Base-by-base conservation (phyloP, 2,329 filamentous ascomycete genomes). In the Coniosporium tulheliwenetii region DNA sequence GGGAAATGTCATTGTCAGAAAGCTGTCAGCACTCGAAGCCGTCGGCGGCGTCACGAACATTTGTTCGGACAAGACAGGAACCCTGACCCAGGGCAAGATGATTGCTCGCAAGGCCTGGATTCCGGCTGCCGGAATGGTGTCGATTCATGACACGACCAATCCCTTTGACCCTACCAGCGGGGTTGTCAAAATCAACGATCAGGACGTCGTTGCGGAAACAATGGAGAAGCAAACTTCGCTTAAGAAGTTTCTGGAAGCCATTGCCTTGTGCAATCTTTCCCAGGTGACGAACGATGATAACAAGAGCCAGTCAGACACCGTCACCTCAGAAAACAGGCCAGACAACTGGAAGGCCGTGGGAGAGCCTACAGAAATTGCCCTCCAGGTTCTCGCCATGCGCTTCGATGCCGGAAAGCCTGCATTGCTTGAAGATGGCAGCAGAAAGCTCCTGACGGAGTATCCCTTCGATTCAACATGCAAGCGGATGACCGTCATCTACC, bases 371-470 rank as follows among this genome's bases (percentile, higher is more conserved):
- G 42, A 44, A 30, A 44, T 44, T 44, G 42, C 42, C 12, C n/a
- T 44, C 10, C 42, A 43, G 31, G 42, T 44, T 10, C 44, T 44
- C 34, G 41, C 42, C 10, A 10, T 10, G 9, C 34, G 42, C 5
- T 44, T 44, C 19, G 19, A 26, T 26, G 3, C 19, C 19, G 19
- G 19, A 26, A 26, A 26, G 19, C 19, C 19, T 26, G 19, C 19
- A 3, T 26, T 26, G 19, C 79, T 3, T 79, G 80, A 48, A 80
- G 84, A 59, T 81, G 78, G 12, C 59, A 80, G 13, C 73, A 53
- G 7, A 14, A 40, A 31, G 16, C 43, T 52, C 2, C 39, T 51
- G 2, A 48, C 52, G 3, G 54, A 57, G 41, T 54, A 56, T 36
- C 49, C 52, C 16, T 58, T 58, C 41, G 55, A 58, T 42, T 54